Conservation (phyloP, 768 basidiomycete species). For the Podaxis carcinomalis region DNA sequence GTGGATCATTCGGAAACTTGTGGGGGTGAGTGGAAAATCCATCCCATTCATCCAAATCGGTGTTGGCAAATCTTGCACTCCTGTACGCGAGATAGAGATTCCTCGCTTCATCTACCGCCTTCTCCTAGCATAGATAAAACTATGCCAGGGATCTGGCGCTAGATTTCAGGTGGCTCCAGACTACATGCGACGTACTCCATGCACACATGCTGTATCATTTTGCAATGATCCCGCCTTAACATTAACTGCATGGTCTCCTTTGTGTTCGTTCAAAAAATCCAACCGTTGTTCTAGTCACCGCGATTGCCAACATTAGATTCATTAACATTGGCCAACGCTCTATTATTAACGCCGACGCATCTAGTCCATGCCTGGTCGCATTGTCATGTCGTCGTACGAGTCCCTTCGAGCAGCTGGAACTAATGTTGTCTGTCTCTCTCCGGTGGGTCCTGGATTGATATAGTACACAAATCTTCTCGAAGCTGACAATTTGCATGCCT, state of each 20-base stretch:
- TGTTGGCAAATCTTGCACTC: no score
- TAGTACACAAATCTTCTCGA: neutral
- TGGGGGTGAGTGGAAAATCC: conserved; percentile 43
- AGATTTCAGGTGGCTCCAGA: no score
- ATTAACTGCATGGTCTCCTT: no score
- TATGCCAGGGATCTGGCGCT: no score
- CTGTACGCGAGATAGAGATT: no score
- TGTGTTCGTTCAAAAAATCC: no score
- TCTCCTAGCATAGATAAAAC: no score
- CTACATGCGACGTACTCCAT: no score
- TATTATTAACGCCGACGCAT: neutral
- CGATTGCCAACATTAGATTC: neutral
- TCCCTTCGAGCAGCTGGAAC: conserved; percentile 56
- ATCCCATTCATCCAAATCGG: neutral
- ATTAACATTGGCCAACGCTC: neutral
- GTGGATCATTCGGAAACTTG: conserved; percentile 63
- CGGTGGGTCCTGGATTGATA: conserved; percentile 31
- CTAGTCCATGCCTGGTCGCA: conserved; percentile 58
- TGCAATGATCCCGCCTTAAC: no score
- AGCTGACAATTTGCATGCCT: conserved; percentile 1
- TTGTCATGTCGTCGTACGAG: conserved; percentile 63
- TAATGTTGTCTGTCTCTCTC: conserved; percentile 56
- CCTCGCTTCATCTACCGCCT: no score
- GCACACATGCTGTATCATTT: no score
- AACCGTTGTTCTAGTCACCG: neutral